Conservation (phyloP, 371 early-diverging fungal genomes). For the Mortierella sp. region DNA sequence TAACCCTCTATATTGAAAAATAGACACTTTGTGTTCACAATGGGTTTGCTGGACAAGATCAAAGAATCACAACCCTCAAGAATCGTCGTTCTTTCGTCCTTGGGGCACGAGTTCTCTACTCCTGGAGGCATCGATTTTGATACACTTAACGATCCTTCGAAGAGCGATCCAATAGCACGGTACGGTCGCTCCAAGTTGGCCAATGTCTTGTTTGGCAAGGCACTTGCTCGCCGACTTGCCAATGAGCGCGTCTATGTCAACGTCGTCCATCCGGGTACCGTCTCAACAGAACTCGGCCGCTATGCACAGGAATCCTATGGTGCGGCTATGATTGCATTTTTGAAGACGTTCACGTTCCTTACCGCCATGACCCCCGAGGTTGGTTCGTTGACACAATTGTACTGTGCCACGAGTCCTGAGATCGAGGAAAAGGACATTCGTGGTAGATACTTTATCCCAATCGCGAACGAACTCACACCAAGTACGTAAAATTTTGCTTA, state of each 20-base stretch:
- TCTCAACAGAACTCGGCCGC: conserved; percentile 15
- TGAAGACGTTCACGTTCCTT: background rate
- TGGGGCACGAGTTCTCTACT: conserved; percentile 3
- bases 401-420: conserved; percentile 68
- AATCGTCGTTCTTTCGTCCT: conserved; percentile 55
- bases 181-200: conserved; percentile 75
- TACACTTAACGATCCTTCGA: conserved; percentile 54
- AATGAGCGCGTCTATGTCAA: conserved; percentile 51
- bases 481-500: conserved; percentile 4
- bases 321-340: background rate
- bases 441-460: conserved; percentile 40
- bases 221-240: conserved; percentile 59
- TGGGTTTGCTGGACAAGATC: conserved; percentile 65
- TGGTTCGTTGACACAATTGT: conserved; percentile 71
- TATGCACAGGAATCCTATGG: conserved; percentile 3
- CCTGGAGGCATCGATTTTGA: conserved; percentile 46
- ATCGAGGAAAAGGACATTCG: conserved; percentile 22
- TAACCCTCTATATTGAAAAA: background rate
- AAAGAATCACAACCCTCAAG: conserved; percentile 56
- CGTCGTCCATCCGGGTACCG: conserved; percentile 25
- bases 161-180: background rate
- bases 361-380: conserved; percentile 8
- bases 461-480: conserved; percentile 31
- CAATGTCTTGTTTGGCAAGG: conserved; percentile 69
- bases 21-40: conserved; percentile 71